phyloP scores from a whole-genome alignment of 768 basidiomycete species.

The Tricholoma furcatifolium region DNA sequence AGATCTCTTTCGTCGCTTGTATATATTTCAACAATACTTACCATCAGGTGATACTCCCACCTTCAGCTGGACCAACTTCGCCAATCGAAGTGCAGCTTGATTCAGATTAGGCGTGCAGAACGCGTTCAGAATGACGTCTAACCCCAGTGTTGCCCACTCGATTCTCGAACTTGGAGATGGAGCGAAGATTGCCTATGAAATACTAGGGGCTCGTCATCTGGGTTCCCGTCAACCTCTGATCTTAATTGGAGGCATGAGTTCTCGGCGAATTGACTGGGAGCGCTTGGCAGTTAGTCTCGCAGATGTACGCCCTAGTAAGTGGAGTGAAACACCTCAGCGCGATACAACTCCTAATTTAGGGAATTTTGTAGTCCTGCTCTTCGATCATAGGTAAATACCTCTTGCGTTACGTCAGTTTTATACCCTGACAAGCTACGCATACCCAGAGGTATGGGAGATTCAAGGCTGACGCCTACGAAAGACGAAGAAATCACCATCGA shows the following conservation, averaged over 20 bases:
- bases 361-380: constrained; percentile 35
- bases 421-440: neutral
- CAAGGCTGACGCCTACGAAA: constrained; percentile 26
- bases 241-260: constrained; percentile 42
- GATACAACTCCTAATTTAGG: neutral
- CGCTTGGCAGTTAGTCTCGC: constrained; percentile 32
- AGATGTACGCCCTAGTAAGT: constrained; percentile 37
- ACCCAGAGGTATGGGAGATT: constrained; percentile 46
- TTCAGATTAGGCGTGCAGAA: too few relatives aligned
- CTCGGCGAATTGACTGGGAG: constrained; percentile 39
- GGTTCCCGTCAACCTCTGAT: constrained; percentile 34
- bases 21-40: too few relatives aligned
- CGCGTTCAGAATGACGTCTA: neutral
- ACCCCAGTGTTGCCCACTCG: constrained; percentile 16
- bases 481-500: constrained; percentile 43
- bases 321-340: neutral
- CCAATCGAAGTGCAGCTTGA: too few relatives aligned
- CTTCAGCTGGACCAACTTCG: too few relatives aligned
- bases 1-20: too few relatives aligned
- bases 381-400: constrained; percentile 32
- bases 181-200: constrained; percentile 39
- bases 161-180: constrained; percentile 36
- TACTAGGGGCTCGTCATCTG: constrained; percentile 34
- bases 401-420: neutral
- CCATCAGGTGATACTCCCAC: too few relatives aligned